A percentile compares a stretch with the other conserved stretches of the same genome.
Conservation (phyloP, 805 yeast genomes). For the Teunomyces aglyptinius region DNA sequence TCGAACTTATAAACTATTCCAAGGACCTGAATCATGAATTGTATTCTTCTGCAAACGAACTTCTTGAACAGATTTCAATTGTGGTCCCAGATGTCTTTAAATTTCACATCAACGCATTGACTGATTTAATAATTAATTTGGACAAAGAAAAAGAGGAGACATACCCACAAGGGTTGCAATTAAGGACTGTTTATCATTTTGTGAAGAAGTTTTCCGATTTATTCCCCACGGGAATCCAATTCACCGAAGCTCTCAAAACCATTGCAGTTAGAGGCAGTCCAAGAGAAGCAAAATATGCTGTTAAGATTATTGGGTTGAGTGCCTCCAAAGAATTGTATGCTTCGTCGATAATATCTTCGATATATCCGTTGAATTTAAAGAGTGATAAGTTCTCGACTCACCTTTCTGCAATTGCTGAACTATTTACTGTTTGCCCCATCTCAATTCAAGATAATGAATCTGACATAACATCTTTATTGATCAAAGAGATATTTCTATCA, state of each 20-base stretch:
- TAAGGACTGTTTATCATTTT: constrained; percentile 62
- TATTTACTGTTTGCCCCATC: constrained; percentile 49
- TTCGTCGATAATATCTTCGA: constrained; percentile 34
- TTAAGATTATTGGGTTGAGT: constrained; percentile 54
- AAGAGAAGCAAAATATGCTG: constrained; percentile 61
- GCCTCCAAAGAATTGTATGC: constrained; percentile 40
- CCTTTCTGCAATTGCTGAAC: constrained; percentile 58
- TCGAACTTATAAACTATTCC: constrained; percentile 48
- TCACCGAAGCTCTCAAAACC: constrained; percentile 43
- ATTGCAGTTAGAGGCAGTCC: constrained; percentile 55
- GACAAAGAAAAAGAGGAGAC: constrained; percentile 12
- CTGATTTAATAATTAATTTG: constrained; percentile 31
- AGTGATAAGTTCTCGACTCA: constrained; percentile 49
- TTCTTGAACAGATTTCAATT: constrained; percentile 58
- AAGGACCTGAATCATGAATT: constrained; percentile 32
- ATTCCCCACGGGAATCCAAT: constrained; percentile 43
- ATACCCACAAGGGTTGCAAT: constrained; percentile 32
- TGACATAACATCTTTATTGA: constrained; percentile 57
- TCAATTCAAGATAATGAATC: constrained; percentile 52
- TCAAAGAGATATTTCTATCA: constrained; percentile 58
- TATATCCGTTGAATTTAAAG: constrained; percentile 51
- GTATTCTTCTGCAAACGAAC: constrained; percentile 43
- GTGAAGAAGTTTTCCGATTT: constrained; percentile 49
- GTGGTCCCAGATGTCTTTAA: constrained; percentile 64
- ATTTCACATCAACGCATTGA: constrained; percentile 53